Evolutionary conservation across 2,329 filamentous ascomycete species (phyloP).

Genomic region (Cercospora sp.): DNA sequence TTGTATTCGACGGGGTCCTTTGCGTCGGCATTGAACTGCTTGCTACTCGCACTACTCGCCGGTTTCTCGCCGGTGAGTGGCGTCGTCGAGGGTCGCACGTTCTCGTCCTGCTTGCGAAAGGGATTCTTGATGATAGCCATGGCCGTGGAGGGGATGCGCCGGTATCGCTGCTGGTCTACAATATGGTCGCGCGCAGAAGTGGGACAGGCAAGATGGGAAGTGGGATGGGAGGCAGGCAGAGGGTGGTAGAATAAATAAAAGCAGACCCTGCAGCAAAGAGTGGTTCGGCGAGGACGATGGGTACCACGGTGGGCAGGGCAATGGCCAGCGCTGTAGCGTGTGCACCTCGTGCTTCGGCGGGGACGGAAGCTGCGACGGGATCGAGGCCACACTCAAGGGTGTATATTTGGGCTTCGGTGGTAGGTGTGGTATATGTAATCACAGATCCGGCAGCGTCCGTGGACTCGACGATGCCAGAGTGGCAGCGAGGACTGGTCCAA

Average conservation of each 20-base stretch:
- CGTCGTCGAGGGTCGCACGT: constrained; percentile 29
- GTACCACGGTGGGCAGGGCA: background rate
- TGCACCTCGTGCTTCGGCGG: background rate
- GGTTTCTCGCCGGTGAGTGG: constrained; percentile 19
- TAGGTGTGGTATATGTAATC: background rate
- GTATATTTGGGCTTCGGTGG: background rate
- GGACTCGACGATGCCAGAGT: no score
- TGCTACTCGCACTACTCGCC: constrained; percentile 22
- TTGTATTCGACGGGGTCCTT: constrained; percentile 53
- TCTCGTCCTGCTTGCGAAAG: constrained; percentile 43
- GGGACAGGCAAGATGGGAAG: constrained; percentile 1
- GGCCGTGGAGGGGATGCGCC: background rate
- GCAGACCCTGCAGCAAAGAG: background rate
- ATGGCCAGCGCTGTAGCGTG: background rate
- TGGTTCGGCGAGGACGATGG: constrained; percentile 2
- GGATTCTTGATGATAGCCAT: constrained; percentile 45
- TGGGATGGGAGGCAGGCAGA: background rate
- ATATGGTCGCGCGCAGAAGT: constrained; percentile 4
- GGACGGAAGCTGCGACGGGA: background rate
- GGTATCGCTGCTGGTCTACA: background rate
- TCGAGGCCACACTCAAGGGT: background rate
- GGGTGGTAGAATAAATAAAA: background rate
- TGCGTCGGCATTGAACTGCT: constrained; percentile 45
- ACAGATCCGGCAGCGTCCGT: no score
- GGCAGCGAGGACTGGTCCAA: no score